Evolutionary conservation across 2,329 filamentous ascomycete species (phyloP).

Genomic region (Fusarium solani-melongenae): DNA sequence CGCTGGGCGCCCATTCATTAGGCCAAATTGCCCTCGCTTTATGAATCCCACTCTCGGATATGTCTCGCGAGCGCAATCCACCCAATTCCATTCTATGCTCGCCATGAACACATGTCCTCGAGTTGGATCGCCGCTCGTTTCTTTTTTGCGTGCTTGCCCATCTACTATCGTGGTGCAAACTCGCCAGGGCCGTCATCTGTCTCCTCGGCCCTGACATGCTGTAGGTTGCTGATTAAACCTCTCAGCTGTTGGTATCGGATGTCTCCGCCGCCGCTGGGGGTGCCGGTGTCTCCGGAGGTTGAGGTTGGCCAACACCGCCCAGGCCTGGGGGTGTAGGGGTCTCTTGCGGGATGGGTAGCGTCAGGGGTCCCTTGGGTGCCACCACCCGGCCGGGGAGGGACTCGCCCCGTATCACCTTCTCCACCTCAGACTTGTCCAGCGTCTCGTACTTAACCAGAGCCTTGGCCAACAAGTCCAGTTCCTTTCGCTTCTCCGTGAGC

Average conservation of each 20-base stretch:
- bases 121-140: slow-evolving; percentile 27
- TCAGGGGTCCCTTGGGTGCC: slow-evolving; percentile 65
- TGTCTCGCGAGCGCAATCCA: slow-evolving; percentile 18
- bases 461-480: slow-evolving; percentile 88
- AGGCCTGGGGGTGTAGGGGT: slow-evolving; percentile 50
- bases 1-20: slow-evolving; percentile 16
- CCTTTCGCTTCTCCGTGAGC: slow-evolving; percentile 79
- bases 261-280: slow-evolving; percentile 48
- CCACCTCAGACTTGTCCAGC: slow-evolving; percentile 86
- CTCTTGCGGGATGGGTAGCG: slow-evolving; percentile 51
- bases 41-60: slow-evolving; percentile 16
- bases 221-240: neutral
- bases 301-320: slow-evolving; percentile 48
- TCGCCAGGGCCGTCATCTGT: slow-evolving; percentile 1
- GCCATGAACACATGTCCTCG: slow-evolving; percentile 28
- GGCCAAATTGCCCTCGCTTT: slow-evolving; percentile 21
- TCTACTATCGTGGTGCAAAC: slow-evolving; percentile 18
- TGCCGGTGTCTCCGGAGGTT: slow-evolving; percentile 49
- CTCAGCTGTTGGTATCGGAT: slow-evolving; percentile 40
- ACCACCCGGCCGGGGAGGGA: slow-evolving; percentile 73
- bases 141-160: slow-evolving; percentile 13
- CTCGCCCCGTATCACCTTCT: slow-evolving; percentile 89
- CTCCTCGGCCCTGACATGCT: slow-evolving; percentile 3
- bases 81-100: slow-evolving; percentile 32
- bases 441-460: slow-evolving; percentile 96